Evolutionary conservation across 306 rosid genomes (phyloP).

Genomic region (Rubus idaeus): DNA sequence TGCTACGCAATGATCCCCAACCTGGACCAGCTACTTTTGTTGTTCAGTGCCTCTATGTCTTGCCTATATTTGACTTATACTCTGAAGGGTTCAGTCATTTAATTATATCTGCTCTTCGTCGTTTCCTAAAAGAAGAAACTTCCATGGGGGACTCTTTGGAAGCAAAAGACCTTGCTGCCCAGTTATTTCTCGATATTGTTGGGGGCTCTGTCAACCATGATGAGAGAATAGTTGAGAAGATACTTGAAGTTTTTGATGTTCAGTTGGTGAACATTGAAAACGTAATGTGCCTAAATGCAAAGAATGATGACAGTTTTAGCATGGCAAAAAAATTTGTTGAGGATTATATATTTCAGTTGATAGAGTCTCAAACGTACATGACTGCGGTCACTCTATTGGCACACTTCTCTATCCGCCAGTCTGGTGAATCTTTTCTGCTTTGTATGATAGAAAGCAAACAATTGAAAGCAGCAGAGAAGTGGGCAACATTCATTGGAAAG

Average conservation of each 20-base stretch:
- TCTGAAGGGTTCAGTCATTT: conserved; percentile 87
- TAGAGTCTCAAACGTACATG: conserved; percentile 60
- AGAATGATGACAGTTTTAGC: conserved; percentile 33
- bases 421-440: conserved; percentile 62
- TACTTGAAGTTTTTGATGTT: conserved; percentile 70
- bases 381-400: conserved; percentile 77
- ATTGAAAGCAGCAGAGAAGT: conserved; percentile 91
- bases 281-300: conserved; percentile 52
- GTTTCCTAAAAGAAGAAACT: conserved; percentile 52
- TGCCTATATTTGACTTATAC: conserved; percentile 66
- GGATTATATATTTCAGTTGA: conserved; percentile 53
- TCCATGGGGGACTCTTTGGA: conserved; percentile 39
- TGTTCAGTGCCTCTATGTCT: conserved; percentile 69
- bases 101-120: conserved; percentile 70
- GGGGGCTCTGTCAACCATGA: conserved; percentile 71
- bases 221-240: conserved; percentile 62
- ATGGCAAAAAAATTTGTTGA: conserved; percentile 58
- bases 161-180: conserved; percentile 66
- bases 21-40: conserved; percentile 85
- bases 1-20: conserved; percentile 73
- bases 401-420: conserved; percentile 67
- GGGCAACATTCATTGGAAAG: conserved; percentile 91
- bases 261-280: conserved; percentile 59
- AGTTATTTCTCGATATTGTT: conserved; percentile 59
- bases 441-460: conserved; percentile 65